A percentile compares a stretch with the other conserved stretches of the same genome.
Conservation (phyloP, 352 stramenopile species). For the Phytophthora citrophthora region DNA sequence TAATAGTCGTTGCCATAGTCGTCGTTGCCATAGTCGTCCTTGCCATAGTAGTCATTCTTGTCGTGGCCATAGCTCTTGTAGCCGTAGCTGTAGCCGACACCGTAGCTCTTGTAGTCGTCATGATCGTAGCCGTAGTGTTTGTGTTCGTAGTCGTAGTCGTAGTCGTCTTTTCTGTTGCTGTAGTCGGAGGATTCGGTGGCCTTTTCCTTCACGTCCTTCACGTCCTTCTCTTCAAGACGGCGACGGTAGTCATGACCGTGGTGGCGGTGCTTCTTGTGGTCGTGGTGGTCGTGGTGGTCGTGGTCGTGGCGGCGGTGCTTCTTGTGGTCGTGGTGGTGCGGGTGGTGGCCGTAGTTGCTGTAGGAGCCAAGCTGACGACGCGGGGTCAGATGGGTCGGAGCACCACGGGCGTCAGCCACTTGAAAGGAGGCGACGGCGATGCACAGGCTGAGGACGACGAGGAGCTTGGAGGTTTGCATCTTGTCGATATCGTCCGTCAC, state of each 20-base stretch:
- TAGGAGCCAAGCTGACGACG: neutral
- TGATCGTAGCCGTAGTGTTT: neutral
- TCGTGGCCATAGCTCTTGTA: no score
- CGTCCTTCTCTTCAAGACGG: neutral
- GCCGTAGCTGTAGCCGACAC: no score
- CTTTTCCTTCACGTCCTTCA: slow-evolving; percentile 1
- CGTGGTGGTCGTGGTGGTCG: neutral
- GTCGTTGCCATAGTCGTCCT: no score
- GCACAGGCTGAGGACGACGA: neutral
- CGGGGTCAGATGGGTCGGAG: no score
- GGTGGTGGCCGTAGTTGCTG: neutral
- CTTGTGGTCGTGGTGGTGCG: neutral
- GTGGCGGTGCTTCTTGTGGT: neutral
- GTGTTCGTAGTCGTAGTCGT: slow-evolving; percentile 2
- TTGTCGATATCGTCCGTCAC: neutral
- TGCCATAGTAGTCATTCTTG: no score
- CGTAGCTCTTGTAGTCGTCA: neutral
- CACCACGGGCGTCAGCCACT: neutral
- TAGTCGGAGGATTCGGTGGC: slow-evolving; percentile 10
- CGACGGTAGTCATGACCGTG: neutral
- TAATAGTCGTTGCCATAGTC: neutral
- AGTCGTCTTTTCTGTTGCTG: slow-evolving; percentile 1
- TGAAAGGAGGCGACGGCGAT: neutral
- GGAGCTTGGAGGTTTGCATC: neutral
- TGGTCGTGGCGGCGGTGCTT: slow-evolving; percentile 6